A percentile compares a stretch with the other conserved stretches of the same genome.
Evolutionary conservation across 2,329 filamentous ascomycete species (phyloP).

Genomic region (Cordyceps javanica): DNA sequence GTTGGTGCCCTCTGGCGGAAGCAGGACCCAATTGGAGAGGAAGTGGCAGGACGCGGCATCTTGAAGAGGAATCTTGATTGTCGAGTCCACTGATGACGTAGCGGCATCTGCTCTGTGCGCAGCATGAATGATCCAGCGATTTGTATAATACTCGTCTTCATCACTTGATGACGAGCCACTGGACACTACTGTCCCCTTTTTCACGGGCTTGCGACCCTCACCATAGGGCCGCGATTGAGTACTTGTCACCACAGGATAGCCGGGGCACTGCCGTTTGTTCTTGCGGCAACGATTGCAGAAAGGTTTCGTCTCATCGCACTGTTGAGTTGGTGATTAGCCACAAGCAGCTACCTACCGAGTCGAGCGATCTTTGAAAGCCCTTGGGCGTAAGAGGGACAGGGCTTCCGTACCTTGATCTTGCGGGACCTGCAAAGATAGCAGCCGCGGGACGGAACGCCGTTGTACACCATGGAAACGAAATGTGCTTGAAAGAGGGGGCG

Average conservation of each 20-base stretch:
- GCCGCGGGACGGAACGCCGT: constrained; percentile 1
- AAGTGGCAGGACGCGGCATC: constrained; percentile 2
- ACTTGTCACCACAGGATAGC: background rate
- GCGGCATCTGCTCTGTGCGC: background rate
- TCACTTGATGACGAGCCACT: background rate
- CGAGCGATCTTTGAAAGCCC: background rate
- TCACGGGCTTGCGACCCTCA: background rate
- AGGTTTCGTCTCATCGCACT: constrained; percentile 6
- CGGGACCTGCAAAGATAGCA: constrained; percentile 6
- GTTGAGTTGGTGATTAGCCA: background rate
- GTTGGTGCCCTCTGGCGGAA: background rate
- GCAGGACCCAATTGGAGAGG: constrained; percentile 2
- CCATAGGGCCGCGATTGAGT: background rate
- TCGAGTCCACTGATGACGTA: background rate
- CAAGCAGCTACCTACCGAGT: no score
- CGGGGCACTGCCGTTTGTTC: constrained; percentile 1
- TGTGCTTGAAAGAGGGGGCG: no score
- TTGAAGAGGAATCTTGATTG: background rate
- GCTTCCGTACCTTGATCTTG: background rate
- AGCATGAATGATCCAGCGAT: background rate
- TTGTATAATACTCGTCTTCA: background rate
- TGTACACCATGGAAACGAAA: background rate
- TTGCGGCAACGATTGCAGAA: constrained; percentile 1
- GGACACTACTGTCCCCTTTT: background rate
- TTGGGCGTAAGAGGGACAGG: background rate